Evolutionary conservation across 495 filamentous ascomycete species (phyloP), one percentile per base, ranked within the genome.

Genomic region (Aspergillus leporis): DNA sequence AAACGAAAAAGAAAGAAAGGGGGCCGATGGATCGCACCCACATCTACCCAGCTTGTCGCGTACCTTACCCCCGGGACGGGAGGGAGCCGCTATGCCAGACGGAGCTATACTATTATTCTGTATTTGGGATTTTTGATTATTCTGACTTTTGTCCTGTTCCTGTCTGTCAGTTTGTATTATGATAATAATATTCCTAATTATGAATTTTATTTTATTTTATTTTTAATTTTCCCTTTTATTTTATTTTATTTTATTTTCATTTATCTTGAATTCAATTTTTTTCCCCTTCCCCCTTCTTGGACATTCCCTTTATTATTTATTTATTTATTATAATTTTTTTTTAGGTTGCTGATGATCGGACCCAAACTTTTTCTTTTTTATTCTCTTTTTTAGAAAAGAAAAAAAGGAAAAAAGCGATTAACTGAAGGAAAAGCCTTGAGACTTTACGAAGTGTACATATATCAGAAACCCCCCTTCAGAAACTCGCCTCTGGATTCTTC

Each of bases 11-110:
- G 58, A 64, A 45, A 59, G 50, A 65, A 63, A 64, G 56, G 58
- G 60, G 63, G 65, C 43, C 59, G 55, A 61, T 61, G 56, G 53
- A 51, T 52, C 25, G 56, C 50, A 63, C 41, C 56, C 59, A 61
- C 61, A 40, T 40, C 22, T 6, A 28, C 25, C 25, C 53, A 56
- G 55, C 57, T 58, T 51, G 40, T 64, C 62, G 53, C 61, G 64
- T 69, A 63, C 70, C 69, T 72, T 62, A 66, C 65, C 66, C 64
- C 66, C 67, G 70, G 67, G 63, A 69, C 68, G 71, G 73, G 70
- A 72, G 18, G 21, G 70, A 74, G 73, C 69, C 71, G 68, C 68
- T 63, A 55, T 62, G 55, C 63, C 64, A 63, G 66, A 64, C 60
- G 68, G 66, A 65, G 61, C 45, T 60, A 32, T 31, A 40, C 52